A percentile compares a stretch with the other conserved stretches of the same genome.
These are phyloP conservation scores for Trichoderma sp. DNA, from an alignment of 2,329 filamentous ascomycete species.

Conservation along the genomic window DNA sequence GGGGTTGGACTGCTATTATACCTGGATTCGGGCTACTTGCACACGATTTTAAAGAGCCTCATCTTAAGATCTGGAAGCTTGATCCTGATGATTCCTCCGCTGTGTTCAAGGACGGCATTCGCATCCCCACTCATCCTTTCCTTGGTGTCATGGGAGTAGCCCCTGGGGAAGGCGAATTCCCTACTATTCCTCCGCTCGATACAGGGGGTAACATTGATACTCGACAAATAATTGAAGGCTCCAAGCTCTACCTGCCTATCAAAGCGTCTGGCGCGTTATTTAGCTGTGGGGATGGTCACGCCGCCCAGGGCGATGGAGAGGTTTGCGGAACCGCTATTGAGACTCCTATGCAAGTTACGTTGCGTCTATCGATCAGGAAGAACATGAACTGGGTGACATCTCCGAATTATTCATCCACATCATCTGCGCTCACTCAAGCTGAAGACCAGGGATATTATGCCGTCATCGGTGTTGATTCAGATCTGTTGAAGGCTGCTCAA, in stretches of 20 bases:
- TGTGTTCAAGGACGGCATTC: conserved; percentile 11
- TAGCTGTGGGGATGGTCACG: conserved; percentile 11
- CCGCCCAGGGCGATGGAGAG: conserved; percentile 15
- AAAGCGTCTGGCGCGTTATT: conserved; percentile 1
- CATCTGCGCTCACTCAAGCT: background rate
- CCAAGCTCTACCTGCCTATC: background rate
- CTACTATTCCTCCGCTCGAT: conserved; percentile 12
- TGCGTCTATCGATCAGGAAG: background rate
- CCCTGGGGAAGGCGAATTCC: background rate
- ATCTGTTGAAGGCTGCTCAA: conserved; percentile 5
- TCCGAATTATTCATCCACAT: conserved; percentile 3
- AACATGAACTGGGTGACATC: conserved; percentile 10
- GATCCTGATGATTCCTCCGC: background rate
- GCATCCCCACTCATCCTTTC: conserved; percentile 11
- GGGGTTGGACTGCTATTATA: conserved; percentile 15
- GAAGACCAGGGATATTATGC: conserved; percentile 13
- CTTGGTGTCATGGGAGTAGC: conserved; percentile 18
- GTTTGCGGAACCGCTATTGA: conserved; percentile 17
- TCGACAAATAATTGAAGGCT: conserved; percentile 1
- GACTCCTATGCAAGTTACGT: conserved; percentile 13
- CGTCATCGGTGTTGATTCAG: conserved; percentile 3
- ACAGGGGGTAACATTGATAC: conserved; percentile 16
- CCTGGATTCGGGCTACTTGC: conserved; percentile 6
- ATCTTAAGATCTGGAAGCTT: conserved; percentile 5
- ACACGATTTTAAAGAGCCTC: background rate